These are phyloP conservation scores for Fusarium chaquense DNA, from an alignment of 2,329 filamentous ascomycete genomes.

Conservation along the genomic window DNA sequence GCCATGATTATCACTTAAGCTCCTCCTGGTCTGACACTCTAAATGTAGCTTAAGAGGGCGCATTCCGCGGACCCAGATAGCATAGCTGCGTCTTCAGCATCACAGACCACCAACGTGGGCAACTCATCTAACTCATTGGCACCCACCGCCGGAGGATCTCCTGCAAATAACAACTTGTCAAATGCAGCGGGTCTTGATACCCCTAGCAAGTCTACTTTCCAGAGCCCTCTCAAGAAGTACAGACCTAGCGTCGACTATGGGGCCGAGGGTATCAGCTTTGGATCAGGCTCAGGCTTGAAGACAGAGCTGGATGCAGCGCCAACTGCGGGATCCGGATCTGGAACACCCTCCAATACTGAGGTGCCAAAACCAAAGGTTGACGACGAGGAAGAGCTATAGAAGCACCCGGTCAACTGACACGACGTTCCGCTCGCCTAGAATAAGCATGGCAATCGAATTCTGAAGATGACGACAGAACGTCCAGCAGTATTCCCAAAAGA, in stretches of 20 bases:
- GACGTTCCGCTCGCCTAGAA: conserved; percentile 3
- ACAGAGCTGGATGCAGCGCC: conserved; percentile 52
- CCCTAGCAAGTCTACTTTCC: conserved; percentile 61
- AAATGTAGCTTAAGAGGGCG: conserved; percentile 78
- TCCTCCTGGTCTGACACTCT: conserved; percentile 22
- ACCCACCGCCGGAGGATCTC: conserved; percentile 28
- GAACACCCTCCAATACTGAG: conserved; percentile 39
- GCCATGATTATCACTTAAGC: not conserved
- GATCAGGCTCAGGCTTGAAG: conserved; percentile 50
- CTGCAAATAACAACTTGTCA: conserved; percentile 27
- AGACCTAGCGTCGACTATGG: conserved; percentile 66
- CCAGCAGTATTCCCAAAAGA: conserved; percentile 6
- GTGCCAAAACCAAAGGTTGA: conserved; percentile 46
- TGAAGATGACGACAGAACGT: conserved; percentile 21
- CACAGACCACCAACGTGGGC: conserved; percentile 58
- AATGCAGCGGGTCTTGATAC: conserved; percentile 43
- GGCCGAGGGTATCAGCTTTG: conserved; percentile 42
- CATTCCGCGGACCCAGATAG: conserved; percentile 78
- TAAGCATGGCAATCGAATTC: conserved; percentile 6
- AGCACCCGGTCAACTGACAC: not conserved
- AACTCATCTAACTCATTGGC: conserved; percentile 54
- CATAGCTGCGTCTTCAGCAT: conserved; percentile 51
- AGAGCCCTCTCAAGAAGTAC: conserved; percentile 82
- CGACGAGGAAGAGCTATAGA: conserved; percentile 57
- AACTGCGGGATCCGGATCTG: conserved; percentile 41